Conservation (phyloP, 331 rosid genomes). For the Acacia concinna region DNA sequence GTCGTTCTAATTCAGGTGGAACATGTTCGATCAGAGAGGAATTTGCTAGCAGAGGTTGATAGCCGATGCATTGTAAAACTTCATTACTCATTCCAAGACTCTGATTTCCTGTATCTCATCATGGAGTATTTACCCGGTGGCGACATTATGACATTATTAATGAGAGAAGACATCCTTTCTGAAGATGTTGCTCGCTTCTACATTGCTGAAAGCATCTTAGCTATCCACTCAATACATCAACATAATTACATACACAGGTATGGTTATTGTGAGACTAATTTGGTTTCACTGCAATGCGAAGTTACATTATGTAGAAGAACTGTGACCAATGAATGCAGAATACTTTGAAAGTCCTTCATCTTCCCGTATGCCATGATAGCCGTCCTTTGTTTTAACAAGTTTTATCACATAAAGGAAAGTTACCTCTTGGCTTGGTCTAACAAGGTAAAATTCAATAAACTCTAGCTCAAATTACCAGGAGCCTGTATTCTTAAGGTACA, state of each 20-base stretch:
- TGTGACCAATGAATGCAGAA: constrained; percentile 17
- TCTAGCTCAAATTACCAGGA: neutral
- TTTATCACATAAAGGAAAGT: neutral
- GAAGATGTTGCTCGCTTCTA: constrained; percentile 96
- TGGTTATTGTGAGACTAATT: constrained; percentile 15
- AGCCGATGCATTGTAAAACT: constrained; percentile 97
- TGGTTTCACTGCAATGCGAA: constrained; percentile 24
- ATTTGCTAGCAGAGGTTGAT: constrained; percentile 99
- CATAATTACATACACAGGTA: constrained; percentile 97
- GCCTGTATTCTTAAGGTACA: neutral
- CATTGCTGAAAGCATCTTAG: constrained; percentile 94
- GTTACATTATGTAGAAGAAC: constrained; percentile 18
- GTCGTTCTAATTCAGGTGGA: constrained; percentile 65
- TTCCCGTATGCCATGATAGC: neutral
- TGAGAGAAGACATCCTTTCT: constrained; percentile 96
- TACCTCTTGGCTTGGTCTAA: constrained; percentile 20
- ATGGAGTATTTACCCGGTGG: constrained; percentile 99
- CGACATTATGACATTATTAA: constrained; percentile 94
- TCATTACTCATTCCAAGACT: constrained; percentile 93
- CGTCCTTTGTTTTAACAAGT: neutral
- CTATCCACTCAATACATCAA: constrained; percentile 93
- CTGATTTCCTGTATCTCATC: constrained; percentile 91
- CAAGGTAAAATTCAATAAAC: neutral
- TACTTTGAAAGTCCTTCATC: constrained; percentile 14
- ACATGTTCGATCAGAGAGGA: constrained; percentile 99